Percentiles rank a stretch among this genome's conserved stretches.
phyloP scores from a whole-genome alignment of 371 early-diverging fungal genomes.

The Mortierella sp. region DNA sequence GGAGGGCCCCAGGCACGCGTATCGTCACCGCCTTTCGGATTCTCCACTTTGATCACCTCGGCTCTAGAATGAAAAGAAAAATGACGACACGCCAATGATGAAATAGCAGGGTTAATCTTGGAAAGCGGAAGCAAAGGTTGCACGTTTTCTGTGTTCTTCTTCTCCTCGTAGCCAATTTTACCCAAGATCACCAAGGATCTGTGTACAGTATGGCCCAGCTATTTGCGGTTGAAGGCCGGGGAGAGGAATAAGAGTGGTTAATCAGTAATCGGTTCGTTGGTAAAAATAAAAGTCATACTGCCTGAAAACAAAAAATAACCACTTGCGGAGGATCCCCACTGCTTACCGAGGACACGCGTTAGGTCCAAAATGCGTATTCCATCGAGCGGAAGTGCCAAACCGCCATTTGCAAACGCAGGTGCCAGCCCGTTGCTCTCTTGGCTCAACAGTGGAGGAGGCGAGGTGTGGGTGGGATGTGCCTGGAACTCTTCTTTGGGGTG shows the following conservation, averaged over 20 bases:
- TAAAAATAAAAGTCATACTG: constrained; percentile 5
- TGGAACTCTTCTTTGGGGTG: not conserved
- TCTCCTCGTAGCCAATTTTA: constrained; percentile 45
- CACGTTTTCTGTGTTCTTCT: not conserved
- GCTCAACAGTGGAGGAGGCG: constrained; percentile 3
- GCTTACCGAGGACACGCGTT: constrained; percentile 83
- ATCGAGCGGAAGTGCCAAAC: constrained; percentile 67
- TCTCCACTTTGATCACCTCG: constrained; percentile 91
- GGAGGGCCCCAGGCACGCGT: constrained; percentile 91
- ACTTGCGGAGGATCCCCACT: constrained; percentile 9
- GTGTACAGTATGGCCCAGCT: constrained; percentile 90
- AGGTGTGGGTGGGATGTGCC: not conserved
- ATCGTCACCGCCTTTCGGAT: constrained; percentile 87
- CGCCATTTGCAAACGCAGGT: not conserved
- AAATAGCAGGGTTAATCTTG: not conserved
- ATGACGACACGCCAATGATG: not conserved
- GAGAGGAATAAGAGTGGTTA: not conserved
- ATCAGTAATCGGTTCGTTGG: not conserved
- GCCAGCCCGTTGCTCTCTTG: not conserved
- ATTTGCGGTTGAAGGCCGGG: constrained; percentile 11
- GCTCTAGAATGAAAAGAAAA: constrained; percentile 67
- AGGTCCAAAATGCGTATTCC: constrained; percentile 89
- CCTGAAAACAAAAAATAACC: not conserved
- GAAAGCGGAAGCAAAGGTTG: not conserved
- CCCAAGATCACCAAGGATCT: constrained; percentile 92